phyloP scores from a whole-genome alignment of 2,329 filamentous ascomycete species.

The Alternaria solani region DNA sequence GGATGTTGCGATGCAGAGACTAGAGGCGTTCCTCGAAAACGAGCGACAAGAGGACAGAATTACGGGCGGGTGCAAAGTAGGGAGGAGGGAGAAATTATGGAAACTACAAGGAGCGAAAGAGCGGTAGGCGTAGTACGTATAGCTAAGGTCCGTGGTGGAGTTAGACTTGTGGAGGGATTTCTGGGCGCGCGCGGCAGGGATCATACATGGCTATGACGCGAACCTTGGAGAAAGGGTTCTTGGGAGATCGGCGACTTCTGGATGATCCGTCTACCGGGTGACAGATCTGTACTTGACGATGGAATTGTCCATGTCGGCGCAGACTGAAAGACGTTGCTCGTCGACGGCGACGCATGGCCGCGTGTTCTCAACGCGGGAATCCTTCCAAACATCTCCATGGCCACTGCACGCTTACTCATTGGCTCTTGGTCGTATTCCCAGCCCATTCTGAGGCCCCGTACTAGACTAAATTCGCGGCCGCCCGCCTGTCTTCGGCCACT shows the following conservation, averaged over 20 bases:
- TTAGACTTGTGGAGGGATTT: slow-evolving; percentile 24
- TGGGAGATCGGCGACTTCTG: slow-evolving; percentile 9
- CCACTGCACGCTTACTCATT: slow-evolving; percentile 27
- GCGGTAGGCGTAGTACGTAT: slow-evolving; percentile 23
- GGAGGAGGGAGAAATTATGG: not conserved
- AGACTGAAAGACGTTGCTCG: not conserved
- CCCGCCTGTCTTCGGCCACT: slow-evolving; percentile 22
- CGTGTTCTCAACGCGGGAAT: slow-evolving; percentile 8
- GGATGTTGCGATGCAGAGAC: slow-evolving; percentile 22
- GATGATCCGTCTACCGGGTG: slow-evolving; percentile 5
- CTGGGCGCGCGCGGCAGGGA: slow-evolving; percentile 22
- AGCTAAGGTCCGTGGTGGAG: slow-evolving; percentile 20
- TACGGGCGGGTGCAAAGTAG: slow-evolving; percentile 7
- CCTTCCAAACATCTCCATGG: slow-evolving; percentile 22
- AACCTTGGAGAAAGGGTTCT: slow-evolving; percentile 12
- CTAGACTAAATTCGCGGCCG: slow-evolving; percentile 30
- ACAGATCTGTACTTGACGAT: not conserved
- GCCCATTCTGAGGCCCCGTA: slow-evolving; percentile 21
- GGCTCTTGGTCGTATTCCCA: slow-evolving; percentile 24
- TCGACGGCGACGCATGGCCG: not conserved
- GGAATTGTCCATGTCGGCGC: not conserved
- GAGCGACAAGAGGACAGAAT: slow-evolving; percentile 32
- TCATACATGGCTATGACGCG: slow-evolving; percentile 20
- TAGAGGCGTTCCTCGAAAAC: slow-evolving; percentile 20
- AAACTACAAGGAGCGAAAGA: slow-evolving; percentile 10